Base-by-base conservation (phyloP, 2,329 filamentous ascomycete species). In the Xylariaceae sp. region DNA sequence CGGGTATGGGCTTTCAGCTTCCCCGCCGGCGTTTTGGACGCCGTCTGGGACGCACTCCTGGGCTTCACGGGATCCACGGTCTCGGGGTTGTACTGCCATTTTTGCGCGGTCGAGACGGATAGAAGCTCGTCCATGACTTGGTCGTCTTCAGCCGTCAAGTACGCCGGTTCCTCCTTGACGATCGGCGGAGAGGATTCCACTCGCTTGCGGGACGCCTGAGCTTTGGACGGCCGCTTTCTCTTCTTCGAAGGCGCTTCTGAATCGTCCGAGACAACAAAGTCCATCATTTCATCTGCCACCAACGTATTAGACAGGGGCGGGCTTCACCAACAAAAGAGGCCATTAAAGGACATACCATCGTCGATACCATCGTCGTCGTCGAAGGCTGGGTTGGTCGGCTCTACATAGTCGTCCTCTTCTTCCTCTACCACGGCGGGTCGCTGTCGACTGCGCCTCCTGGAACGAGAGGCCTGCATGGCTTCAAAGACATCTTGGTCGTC, bases 251-350 rank as follows among this genome's bases (percentile, higher is more conserved):
- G 52, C 13, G 78, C 83, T 30, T 94, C 88, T 0, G 86, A 90
- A 26, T 93, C 86, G 49, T 95, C 89, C 0, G 83, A 78, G 4
- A 83, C 88, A 16, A 96, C 69, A 50, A 96, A 96, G 55, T 94
- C 84, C 40, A 81, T 86, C 64, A 93, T 77, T 34, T 92, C 85
- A 61, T 70, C 65, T 74, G 31, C 26, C n/a, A 13, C 12, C 22
- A 19, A 13, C 19, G 26, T 29, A 29, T 10, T 6, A 5, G 16
- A 19, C 5, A 6, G 14, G 17, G 31, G 13, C 15, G 7, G 21
- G 12, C 21, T 8, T 23, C 12, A 12, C 8, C 8, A 23, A 23
- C 6, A 55, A 33, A 18, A 14, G n/a, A 16, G 21, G 7, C 14
- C 12, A 7, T 24, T n/a, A 5, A 15, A 3, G 8, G 14, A 37